phyloP scores from a whole-genome alignment of 306 rosid species.

The Clitoria ternatea region DNA sequence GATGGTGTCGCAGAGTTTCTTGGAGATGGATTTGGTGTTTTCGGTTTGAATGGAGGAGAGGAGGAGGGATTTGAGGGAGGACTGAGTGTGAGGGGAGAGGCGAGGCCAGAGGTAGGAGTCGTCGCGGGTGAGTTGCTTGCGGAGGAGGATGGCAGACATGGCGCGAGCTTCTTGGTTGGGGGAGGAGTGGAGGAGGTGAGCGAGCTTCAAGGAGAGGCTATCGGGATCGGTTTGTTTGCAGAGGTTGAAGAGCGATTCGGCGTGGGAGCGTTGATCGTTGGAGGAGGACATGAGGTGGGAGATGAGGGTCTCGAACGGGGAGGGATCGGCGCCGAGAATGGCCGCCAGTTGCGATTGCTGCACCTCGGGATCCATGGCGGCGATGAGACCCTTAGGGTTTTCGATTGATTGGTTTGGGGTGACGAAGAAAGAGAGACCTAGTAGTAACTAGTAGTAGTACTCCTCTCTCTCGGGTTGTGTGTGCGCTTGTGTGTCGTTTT shows the following conservation, averaged over 20 bases:
- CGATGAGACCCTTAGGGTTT: constrained; percentile 23
- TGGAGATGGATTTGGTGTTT: constrained; percentile 66
- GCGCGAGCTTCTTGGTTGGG: constrained; percentile 77
- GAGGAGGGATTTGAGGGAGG: constrained; percentile 75
- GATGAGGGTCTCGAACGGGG: constrained; percentile 73
- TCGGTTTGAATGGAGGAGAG: constrained; percentile 68
- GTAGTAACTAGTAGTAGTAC: too few relatives aligned
- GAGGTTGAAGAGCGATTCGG: constrained; percentile 81
- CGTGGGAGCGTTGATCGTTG: constrained; percentile 86
- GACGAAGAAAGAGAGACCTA: too few relatives aligned
- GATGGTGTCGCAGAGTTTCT: constrained; percentile 84
- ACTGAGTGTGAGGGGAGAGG: constrained; percentile 49
- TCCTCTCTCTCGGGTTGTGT: background rate
- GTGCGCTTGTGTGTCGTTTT: background rate
- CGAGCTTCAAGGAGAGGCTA: constrained; percentile 71
- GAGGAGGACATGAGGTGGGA: constrained; percentile 90
- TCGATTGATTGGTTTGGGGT: background rate
- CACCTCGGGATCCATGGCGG: constrained; percentile 65
- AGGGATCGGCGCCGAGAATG: constrained; percentile 81
- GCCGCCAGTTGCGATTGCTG: constrained; percentile 86
- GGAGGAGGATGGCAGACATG: constrained; percentile 93
- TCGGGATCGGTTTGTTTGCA: constrained; percentile 96
- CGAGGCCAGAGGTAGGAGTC: constrained; percentile 94
- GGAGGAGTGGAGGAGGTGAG: constrained; percentile 74
- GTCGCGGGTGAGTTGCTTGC: constrained; percentile 92